Evolutionary conservation across 495 filamentous ascomycete genomes (phyloP), one percentile per base, ranked within the genome.

Genomic region (Cercophora newfieldiana): DNA sequence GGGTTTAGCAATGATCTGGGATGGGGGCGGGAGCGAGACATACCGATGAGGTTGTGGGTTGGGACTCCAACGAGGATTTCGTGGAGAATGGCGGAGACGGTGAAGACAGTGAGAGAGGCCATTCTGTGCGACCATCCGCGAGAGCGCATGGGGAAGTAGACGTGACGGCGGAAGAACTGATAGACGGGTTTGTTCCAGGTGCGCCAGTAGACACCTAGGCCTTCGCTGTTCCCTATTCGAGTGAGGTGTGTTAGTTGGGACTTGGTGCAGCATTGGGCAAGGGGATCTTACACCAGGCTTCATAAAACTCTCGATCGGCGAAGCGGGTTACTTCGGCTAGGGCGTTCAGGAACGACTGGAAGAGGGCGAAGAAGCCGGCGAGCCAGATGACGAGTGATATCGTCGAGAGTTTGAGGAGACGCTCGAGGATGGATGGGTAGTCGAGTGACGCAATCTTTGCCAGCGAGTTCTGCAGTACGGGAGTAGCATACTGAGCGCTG

Each of bases 131-230:
- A 89, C 85, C 88, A 93, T 1, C 95, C 95, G 51, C 94, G 83
- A 3, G 90, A 89, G 21, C 95, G 85, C 55, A 98, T 79, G 0
- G 95, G 95, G 25, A 88, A 87, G 79, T 91, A 97, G 29, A 99
- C 86, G 75, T 99, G 95, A 47, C 95, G 79, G 70, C 89, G 91
- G 92, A 99, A 97, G 78, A 96, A 99, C 55, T 91, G 85, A 73
- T 96, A 96, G 12, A 98, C 94, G 1, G 95, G 95, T 70, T 95
- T 96, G 74, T 99, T 99, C 95, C 95, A 99, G 0, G 89, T 91
- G 24, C 92, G 85, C 95, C 95, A 99, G 80, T 99, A 99, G 7
- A 82, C 83, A 2, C 94, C 92, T 2, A 98, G 79, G 66, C 88
- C 91, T 18, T 88, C 87, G 51, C 89, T 92, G 72, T 99, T 99